Percentiles rank a stretch among this genome's conserved stretches.
Conservation (phyloP, 768 basidiomycete genomes). For the Tricholoma terreum region DNA sequence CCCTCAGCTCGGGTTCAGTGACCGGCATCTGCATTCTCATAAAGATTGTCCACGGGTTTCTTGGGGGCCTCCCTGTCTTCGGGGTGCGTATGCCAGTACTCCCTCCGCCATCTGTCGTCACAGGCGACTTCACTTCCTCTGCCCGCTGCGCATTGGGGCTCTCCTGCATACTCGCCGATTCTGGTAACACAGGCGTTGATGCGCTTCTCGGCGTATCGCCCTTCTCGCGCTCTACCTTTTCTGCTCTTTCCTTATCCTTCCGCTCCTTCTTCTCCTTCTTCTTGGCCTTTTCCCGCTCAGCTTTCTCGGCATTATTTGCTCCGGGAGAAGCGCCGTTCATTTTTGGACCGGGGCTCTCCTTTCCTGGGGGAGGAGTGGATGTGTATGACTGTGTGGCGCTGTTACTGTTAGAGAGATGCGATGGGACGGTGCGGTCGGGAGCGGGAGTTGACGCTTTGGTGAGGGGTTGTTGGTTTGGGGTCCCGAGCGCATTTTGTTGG, state of each 20-base stretch:
- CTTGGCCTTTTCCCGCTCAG: constrained; percentile 55
- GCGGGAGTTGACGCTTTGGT: constrained; percentile 38
- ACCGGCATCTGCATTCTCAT: constrained; percentile 58
- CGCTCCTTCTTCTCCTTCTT: constrained; percentile 63
- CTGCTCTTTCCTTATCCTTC: constrained; percentile 51
- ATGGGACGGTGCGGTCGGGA: constrained; percentile 22
- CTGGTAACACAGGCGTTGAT: constrained; percentile 29
- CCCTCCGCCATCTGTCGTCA: constrained; percentile 39
- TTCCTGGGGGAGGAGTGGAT: constrained; percentile 36
- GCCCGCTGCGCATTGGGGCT: constrained; percentile 14
- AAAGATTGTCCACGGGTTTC: constrained; percentile 85
- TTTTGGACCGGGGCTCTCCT: constrained; percentile 37
- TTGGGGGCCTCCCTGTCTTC: constrained; percentile 54
- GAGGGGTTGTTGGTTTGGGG: constrained; percentile 32
- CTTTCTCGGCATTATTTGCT: constrained; percentile 40
- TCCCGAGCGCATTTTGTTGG: not conserved
- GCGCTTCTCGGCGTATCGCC: constrained; percentile 26
- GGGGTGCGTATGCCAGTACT: constrained; percentile 70
- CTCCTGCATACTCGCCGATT: constrained; percentile 2
- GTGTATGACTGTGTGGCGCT: constrained; percentile 34
- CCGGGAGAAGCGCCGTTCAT: constrained; percentile 32
- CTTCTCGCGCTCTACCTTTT: constrained; percentile 38
- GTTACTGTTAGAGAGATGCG: constrained; percentile 27
- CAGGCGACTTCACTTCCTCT: constrained; percentile 52
- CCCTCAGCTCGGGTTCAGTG: constrained; percentile 63